Evolutionary conservation across 768 basidiomycete species (phyloP), one percentile per base, ranked within the genome.

Genomic region (Mycena epipterygia): DNA sequence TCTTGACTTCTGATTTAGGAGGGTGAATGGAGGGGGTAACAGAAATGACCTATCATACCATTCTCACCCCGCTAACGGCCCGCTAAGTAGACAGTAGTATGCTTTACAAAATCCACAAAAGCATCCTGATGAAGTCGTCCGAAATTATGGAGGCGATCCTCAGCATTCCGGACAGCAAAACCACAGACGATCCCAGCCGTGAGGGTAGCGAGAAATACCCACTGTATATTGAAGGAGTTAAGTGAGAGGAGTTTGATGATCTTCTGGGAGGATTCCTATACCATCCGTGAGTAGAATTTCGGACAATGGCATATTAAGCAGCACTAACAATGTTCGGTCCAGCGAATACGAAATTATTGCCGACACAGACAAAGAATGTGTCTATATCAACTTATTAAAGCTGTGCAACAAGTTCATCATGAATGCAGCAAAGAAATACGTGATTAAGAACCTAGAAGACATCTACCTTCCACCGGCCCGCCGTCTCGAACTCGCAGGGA

Each of bases 381-480:
- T 39, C 16, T 39, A 39, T 16, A 39, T 39, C 37, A 61, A 64
- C 30, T 52, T 64, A 2, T 30, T 64, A 17, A 64, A 64, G 39
- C 37, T 64, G 5, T 30, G 52, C 19, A 27, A 42, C 51, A 17
- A 52, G 23, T 64, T 13, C 16, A 27, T 35, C 6, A 66, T 66
- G 8, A n/a, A 19, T 1, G 56, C 32, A 2, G 64, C 32, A 2
- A 57, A 41, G 29, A 3, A 19, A 7, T 57, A 39, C n/a, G 64
- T 56, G 3, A 29, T 49, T 13, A n/a, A 23, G 4, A 3, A 48
- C 12, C 33, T 66, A 5, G 17, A 57, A 9, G 23, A 19, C 0
- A 27, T 64, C 9, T 53, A 52, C 29, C 63, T 64, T 25, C 9
- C 63, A 25, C 51, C 63, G 9, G 3, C 51, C n/a, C 63, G 52